A percentile compares a stretch with the other conserved stretches of the same genome.
These are phyloP conservation scores for Mycena galopus DNA, from an alignment of 768 basidiomycete genomes.

Conservation along the genomic window DNA sequence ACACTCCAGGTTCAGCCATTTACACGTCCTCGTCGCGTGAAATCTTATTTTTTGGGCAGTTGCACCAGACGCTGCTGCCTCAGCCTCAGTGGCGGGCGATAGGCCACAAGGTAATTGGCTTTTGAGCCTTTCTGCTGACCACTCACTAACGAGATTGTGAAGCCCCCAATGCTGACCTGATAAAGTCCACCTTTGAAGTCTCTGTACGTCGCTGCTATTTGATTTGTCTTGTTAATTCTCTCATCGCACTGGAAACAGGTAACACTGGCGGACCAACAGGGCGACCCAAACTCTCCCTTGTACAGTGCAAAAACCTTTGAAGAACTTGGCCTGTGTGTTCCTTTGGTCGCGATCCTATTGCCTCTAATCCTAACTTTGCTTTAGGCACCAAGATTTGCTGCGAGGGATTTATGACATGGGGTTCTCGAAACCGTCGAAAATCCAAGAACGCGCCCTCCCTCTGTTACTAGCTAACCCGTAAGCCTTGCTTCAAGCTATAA, in stretches of 20 bases:
- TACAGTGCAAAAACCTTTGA: slow-evolving; percentile 96
- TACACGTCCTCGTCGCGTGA: slow-evolving; percentile 28
- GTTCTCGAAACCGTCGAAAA: slow-evolving; percentile 98
- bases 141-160: background rate
- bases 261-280: slow-evolving; percentile 96
- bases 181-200: slow-evolving; percentile 88
- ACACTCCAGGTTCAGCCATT: slow-evolving; percentile 64
- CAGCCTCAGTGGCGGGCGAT: slow-evolving; percentile 31
- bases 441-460: slow-evolving; percentile 96
- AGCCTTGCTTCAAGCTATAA: slow-evolving; percentile 41
- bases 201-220: slow-evolving; percentile 61
- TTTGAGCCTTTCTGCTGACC: background rate
- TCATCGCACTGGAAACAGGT: slow-evolving; percentile 64
- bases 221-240: slow-evolving; percentile 16
- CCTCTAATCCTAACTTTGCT: slow-evolving; percentile 44
- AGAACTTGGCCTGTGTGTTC: slow-evolving; percentile 90
- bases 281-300: slow-evolving; percentile 94
- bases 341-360: background rate
- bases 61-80: slow-evolving; percentile 42
- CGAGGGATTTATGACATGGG: slow-evolving; percentile 96
- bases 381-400: slow-evolving; percentile 79
- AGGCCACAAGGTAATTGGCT: slow-evolving; percentile 32
- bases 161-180: slow-evolving; percentile 65
- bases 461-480: slow-evolving; percentile 92
- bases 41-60: slow-evolving; percentile 35